These are phyloP conservation scores for Mortierella hygrophila DNA, from an alignment of 192 early-diverging fungal genomes.

Conservation along the genomic window DNA sequence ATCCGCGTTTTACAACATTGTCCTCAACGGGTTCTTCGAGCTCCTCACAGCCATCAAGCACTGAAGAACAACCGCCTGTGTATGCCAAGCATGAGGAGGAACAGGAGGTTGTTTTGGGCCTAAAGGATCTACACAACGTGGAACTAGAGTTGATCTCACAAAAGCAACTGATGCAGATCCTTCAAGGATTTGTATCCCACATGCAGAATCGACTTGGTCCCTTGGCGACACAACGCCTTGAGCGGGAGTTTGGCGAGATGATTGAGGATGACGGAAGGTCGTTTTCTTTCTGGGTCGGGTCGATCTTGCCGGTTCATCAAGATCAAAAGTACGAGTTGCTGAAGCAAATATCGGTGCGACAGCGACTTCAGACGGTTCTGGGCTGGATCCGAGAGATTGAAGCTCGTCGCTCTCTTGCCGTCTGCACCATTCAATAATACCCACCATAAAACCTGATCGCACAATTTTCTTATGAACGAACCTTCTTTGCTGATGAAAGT, in stretches of 20 bases:
- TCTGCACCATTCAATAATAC: constrained; percentile 15
- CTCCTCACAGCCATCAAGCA: not conserved
- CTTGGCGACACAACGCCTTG: constrained; percentile 52
- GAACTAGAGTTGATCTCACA: constrained; percentile 30
- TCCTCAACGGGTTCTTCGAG: not conserved
- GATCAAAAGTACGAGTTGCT: constrained; percentile 62
- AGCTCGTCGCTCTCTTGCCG: constrained; percentile 27
- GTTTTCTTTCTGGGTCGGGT: constrained; percentile 66
- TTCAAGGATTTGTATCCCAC: constrained; percentile 48
- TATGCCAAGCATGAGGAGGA: not conserved
- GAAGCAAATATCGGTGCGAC: constrained; percentile 55
- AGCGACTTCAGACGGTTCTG: constrained; percentile 58
- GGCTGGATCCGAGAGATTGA: constrained; percentile 62
- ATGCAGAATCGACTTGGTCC: constrained; percentile 47
- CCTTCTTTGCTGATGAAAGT: not conserved
- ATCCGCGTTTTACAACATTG: not conserved
- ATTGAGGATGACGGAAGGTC: constrained; percentile 51
- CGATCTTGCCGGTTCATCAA: constrained; percentile 61
- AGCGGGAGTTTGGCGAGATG: constrained; percentile 57
- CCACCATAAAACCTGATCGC: not conserved
- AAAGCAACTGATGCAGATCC: constrained; percentile 44
- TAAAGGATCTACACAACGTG: constrained; percentile 24
- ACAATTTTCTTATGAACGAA: not conserved
- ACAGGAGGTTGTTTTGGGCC: not conserved
- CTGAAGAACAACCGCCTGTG: not conserved